Percentiles rank a stretch among this genome's conserved stretches.
These are phyloP conservation scores for Cymbidium sinense DNA, from an alignment of 106 monocot genomes.

Conservation along the genomic window DNA sequence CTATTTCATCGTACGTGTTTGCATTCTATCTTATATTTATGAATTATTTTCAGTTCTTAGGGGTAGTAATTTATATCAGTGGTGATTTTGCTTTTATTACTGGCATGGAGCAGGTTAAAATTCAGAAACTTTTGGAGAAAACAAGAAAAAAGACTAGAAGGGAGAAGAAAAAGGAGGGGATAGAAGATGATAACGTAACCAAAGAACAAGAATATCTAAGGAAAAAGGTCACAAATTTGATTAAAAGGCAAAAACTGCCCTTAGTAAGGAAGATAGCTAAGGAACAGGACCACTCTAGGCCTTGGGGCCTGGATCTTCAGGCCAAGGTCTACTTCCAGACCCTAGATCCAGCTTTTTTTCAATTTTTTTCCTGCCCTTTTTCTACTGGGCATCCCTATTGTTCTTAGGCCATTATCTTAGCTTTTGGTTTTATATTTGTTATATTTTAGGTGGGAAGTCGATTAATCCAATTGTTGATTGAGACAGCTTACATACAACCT, in stretches of 20 bases:
- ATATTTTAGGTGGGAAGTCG: slow-evolving; percentile 69
- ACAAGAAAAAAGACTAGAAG: slow-evolving; percentile 54
- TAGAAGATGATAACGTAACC: slow-evolving; percentile 19
- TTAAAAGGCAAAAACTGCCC: slow-evolving; percentile 65
- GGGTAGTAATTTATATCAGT: neutral
- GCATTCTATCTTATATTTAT: neutral
- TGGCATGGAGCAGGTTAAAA: slow-evolving; percentile 38
- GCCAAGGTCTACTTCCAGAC: slow-evolving; percentile 44
- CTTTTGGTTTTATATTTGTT: neutral
- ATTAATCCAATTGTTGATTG: slow-evolving; percentile 64
- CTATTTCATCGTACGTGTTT: neutral
- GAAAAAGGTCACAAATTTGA: slow-evolving; percentile 66
- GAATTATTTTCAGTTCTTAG: neutral
- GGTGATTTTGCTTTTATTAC: neutral
- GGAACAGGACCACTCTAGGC: slow-evolving; percentile 47
- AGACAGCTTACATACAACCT: slow-evolving; percentile 75
- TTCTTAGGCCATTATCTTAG: neutral
- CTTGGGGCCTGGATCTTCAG: slow-evolving; percentile 69
- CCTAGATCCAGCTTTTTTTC: neutral
- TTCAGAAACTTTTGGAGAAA: slow-evolving; percentile 69
- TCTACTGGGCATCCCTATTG: neutral
- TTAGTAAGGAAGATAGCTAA: slow-evolving; percentile 64
- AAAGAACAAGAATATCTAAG: slow-evolving; percentile 53
- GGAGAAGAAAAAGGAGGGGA: slow-evolving; percentile 18
- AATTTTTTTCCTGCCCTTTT: neutral